A percentile compares a stretch with the other conserved stretches of the same genome.
Evolutionary conservation across 306 rosid genomes (phyloP).

Genomic region (Lablab purpureus): DNA sequence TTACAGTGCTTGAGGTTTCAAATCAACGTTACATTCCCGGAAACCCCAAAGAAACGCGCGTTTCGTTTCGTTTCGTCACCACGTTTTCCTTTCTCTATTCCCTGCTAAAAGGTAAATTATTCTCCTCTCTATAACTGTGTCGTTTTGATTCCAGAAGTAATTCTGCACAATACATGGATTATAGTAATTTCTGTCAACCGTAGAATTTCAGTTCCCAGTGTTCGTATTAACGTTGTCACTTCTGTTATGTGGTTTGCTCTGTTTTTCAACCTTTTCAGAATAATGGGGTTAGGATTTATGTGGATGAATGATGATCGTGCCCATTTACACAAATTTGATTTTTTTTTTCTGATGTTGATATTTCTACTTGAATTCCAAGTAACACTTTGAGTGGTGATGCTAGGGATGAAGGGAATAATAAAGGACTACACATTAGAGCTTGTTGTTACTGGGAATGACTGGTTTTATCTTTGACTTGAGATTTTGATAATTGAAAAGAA

Average conservation of each 20-base stretch:
- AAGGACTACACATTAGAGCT: background rate
- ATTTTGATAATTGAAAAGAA: background rate
- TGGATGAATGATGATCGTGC: background rate
- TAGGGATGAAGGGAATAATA: background rate
- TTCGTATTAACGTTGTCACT: background rate
- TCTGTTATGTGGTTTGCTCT: background rate
- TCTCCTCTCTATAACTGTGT: background rate
- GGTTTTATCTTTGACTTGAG: conserved; percentile 2
- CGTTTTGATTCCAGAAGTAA: conserved; percentile 8
- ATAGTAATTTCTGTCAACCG: background rate
- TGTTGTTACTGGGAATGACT: background rate
- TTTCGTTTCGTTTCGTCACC: conserved; percentile 51
- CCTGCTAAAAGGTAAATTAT: conserved; percentile 20
- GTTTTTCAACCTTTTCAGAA: conserved; percentile 27
- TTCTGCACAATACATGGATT: background rate
- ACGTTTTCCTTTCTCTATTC: background rate
- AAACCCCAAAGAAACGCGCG: conserved; percentile 56
- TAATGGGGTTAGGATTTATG: conserved; percentile 3
- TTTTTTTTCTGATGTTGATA: background rate
- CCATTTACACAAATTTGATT: conserved; percentile 13
- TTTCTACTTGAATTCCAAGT: conserved; percentile 38
- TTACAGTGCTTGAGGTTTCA: conserved; percentile 25
- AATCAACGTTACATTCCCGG: conserved; percentile 28
- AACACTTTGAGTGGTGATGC: background rate
- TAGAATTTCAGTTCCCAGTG: conserved; percentile 8